Evolutionary conservation across 345 rosid species (phyloP).

Genomic region (Citrus sp.): DNA sequence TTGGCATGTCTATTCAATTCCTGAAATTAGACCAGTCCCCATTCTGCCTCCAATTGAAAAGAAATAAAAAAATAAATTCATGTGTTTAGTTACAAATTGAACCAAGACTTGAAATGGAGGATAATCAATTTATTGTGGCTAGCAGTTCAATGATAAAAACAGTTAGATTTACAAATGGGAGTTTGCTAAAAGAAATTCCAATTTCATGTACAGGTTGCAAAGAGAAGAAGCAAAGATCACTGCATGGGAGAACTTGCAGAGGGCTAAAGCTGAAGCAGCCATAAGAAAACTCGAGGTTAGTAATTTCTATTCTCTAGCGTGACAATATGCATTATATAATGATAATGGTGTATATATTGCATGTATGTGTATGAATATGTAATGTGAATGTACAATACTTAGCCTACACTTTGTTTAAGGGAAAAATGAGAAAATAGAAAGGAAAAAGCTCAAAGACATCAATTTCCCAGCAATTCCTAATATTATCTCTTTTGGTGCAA

Average conservation of each 20-base stretch:
- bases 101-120: background rate
- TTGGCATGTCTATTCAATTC: slow-evolving; percentile 2
- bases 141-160: background rate
- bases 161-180: background rate
- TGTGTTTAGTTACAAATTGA: background rate
- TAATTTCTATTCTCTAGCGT: background rate
- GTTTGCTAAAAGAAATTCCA: background rate
- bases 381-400: background rate
- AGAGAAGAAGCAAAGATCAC: slow-evolving; percentile 89
- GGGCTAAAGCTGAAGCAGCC: slow-evolving; percentile 98
- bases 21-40: background rate
- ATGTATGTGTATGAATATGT: background rate
- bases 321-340: background rate
- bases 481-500: background rate
- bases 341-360: background rate
- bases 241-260: slow-evolving; percentile 97
- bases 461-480: background rate
- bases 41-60: background rate
- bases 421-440: background rate
- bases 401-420: too few species aligned
- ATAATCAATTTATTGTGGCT: background rate
- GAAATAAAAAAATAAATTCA: background rate
- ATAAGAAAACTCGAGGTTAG: slow-evolving; percentile 85
- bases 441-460: background rate
- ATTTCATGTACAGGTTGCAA: slow-evolving; percentile 45